Percentiles rank a stretch among this genome's conserved stretches.
These are phyloP conservation scores for Chenopodium formosanum DNA, from an alignment of 148 eudicot genomes.

Conservation along the genomic window DNA sequence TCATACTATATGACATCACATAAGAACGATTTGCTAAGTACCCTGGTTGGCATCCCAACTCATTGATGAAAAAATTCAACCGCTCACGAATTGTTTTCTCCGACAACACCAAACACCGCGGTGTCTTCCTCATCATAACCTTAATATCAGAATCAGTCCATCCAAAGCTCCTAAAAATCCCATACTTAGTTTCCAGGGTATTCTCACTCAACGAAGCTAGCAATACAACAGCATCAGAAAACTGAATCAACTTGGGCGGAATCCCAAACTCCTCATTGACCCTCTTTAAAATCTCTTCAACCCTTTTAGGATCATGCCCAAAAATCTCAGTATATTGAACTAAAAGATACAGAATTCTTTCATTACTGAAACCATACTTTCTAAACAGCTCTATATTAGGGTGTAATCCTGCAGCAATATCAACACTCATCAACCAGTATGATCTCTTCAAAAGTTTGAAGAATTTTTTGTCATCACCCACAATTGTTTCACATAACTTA, in stretches of 20 bases:
- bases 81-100: conserved; percentile 19
- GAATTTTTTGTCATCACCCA: conserved; percentile 17
- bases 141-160: conserved; percentile 32
- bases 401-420: conserved; percentile 6
- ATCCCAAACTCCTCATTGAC: conserved; percentile 33
- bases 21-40: conserved; percentile 25
- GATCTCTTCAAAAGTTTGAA: conserved; percentile 19
- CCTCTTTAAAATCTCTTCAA: conserved; percentile 10
- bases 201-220: conserved; percentile 24
- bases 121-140: conserved; percentile 19
- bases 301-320: conserved; percentile 11
- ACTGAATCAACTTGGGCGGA: conserved; percentile 8
- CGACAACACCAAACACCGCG: conserved; percentile 24
- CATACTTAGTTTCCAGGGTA: conserved; percentile 16
- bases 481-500: conserved; percentile 6
- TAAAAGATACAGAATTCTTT: conserved; percentile 17
- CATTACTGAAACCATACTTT: conserved; percentile 24
- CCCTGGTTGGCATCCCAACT: conserved; percentile 33
- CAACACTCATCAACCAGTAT: conserved; percentile 16
- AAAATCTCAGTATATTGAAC: conserved; percentile 14
- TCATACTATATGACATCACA: conserved; percentile 28
- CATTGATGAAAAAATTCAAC: conserved; percentile 32
- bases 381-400: conserved; percentile 25
- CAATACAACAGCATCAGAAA: conserved; percentile 19
- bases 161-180: conserved; percentile 37